Percentiles rank a stretch among this genome's conserved stretches.
phyloP scores from a whole-genome alignment of 129 eudicot species.

The Kitagawia praeruptora region DNA sequence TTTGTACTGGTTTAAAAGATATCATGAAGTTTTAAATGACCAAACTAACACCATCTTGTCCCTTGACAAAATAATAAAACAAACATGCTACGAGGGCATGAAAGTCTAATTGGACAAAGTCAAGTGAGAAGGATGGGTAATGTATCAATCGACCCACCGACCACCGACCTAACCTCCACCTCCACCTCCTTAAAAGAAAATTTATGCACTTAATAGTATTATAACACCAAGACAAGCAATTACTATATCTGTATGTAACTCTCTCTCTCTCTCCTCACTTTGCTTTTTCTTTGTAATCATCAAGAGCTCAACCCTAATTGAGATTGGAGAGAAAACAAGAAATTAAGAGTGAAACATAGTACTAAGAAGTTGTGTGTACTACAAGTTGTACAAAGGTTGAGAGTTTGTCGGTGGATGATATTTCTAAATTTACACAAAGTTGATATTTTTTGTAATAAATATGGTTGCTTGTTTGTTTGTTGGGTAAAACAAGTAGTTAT shows the following conservation, averaged over 20 bases:
- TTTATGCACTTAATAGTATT: neutral
- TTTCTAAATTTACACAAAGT: neutral
- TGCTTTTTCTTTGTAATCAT: conserved; percentile 4
- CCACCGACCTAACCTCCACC: conserved; percentile 65
- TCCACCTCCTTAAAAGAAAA: conserved; percentile 19
- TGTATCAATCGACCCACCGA: conserved; percentile 48
- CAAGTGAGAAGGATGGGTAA: conserved; percentile 28
- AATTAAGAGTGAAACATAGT: neutral
- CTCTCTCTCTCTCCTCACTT: conserved; percentile 11
- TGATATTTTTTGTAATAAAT: neutral
- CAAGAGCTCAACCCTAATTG: conserved; percentile 4
- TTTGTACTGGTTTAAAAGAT: neutral
- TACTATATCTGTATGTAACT: neutral
- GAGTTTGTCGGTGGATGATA: conserved; percentile 40
- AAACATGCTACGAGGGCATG: neutral
- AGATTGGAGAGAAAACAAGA: neutral
- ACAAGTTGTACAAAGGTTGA: neutral
- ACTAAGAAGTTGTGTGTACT: neutral
- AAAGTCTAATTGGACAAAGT: conserved; percentile 23
- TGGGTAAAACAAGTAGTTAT: neutral
- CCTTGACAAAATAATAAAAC: neutral
- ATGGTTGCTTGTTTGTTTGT: neutral
- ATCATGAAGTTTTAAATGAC: neutral
- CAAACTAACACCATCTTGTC: neutral
- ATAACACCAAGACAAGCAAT: neutral